A percentile compares a stretch with the other conserved stretches of the same genome.
phyloP scores from a whole-genome alignment of 1,284 basidiomycete genomes.

The Trametes pubescens region DNA sequence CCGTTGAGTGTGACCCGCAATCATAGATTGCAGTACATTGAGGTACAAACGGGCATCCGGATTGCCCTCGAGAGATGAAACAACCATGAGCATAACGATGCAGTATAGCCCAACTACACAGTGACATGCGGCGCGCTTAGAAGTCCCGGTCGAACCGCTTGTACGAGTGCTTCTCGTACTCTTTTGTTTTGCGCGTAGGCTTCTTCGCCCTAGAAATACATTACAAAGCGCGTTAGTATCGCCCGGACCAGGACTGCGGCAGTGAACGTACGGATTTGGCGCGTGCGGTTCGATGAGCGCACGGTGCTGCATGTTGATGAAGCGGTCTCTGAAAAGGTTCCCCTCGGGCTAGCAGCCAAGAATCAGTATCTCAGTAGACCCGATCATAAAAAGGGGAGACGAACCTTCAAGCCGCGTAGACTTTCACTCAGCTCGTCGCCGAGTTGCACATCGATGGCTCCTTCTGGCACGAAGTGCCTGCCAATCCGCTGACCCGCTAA shows the following conservation, averaged over 20 bases:
- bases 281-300: conserved; percentile 80
- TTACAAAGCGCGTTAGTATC: conserved; percentile 12
- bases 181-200: conserved; percentile 65
- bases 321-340: conserved; percentile 91
- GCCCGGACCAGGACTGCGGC: not conserved
- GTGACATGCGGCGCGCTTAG: conserved; percentile 15
- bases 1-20: not conserved
- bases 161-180: conserved; percentile 92
- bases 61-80: not conserved
- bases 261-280: conserved; percentile 70
- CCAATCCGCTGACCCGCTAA: conserved; percentile 77
- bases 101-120: conserved; percentile 6
- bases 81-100: not conserved
- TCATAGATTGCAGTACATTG: not conserved
- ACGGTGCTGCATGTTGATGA: conserved; percentile 82
- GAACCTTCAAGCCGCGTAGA: conserved; percentile 84
- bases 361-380: conserved; percentile 4
- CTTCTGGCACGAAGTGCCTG: conserved; percentile 78
- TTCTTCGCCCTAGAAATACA: conserved; percentile 63
- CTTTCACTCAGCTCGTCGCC: conserved; percentile 93
- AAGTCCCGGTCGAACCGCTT: conserved; percentile 72
- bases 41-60: not conserved
- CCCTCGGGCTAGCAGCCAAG: conserved; percentile 79
- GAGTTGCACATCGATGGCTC: conserved; percentile 84
- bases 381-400: conserved; percentile 22